Base-by-base conservation (phyloP, 2,329 filamentous ascomycete species). In the Zasmidium citrigriseum region DNA sequence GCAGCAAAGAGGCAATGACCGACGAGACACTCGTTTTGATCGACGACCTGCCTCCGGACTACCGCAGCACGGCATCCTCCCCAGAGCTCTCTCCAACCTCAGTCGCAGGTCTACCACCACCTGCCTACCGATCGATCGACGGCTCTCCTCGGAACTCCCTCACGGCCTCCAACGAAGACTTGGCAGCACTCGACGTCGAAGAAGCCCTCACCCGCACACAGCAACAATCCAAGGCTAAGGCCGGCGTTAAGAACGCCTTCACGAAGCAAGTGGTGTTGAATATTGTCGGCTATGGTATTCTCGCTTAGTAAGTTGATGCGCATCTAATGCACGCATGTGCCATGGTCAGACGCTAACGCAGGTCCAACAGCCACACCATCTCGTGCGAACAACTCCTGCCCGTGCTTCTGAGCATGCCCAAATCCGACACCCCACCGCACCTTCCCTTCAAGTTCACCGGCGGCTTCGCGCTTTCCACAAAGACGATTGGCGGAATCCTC, bases 381-480 rank as follows among this genome's bases (percentile, higher is more conserved):
- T 96, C 93, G 0, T 95, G 96, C 68, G 95, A 99, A 75, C 90
- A 96, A 70, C 83, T 98, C 50, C 87, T 98, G 67, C 93, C 95
- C 0, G 90, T 97, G 1, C 91, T 99, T 67, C 85, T 99, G 70
- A 93, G 90, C 74, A 90, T 90, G 46, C 72, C 82, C 68, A 71
- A 82, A 70, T 75, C 84, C 70, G 62, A 80, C 24, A 72, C 75
- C 16, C 67, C 76, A n/a, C 76, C 80, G 68, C 63, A 82, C 12
- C 82, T 96, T 1, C 93, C 93, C 0, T 95, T 99, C 80, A 89
- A 89, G 67, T 98, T 99, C 67, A 86, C 86, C 2, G 91, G 91
- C 58, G 93, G 95, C 18, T 93, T 97, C 67, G 90, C 86, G 23
- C 83, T 96, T 59, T 83, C 89, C 54, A 93, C 91, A 14, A 90